Base-by-base conservation (phyloP, 257 asterid genomes). In the Osmanthus fragrans region DNA sequence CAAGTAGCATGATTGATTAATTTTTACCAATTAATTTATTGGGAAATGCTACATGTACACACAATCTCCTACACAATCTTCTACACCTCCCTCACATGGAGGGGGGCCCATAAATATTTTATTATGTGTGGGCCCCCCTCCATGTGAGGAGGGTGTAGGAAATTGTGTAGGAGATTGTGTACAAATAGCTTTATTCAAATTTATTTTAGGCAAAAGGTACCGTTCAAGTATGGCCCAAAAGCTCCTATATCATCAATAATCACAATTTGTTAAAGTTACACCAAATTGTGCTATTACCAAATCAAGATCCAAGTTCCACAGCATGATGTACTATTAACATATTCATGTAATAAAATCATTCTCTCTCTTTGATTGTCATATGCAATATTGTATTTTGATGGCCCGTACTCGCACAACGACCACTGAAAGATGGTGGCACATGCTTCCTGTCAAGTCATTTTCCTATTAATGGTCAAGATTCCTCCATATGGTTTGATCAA, bases 391-490 rank as follows among this genome's bases (percentile, higher is more conserved):
- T 86, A 84, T 82, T 66, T 86, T 82, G 80, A 65, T 72, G 79
- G 87, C 89, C 94, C 97, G 97, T 92, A 94, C 98, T 87, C 94
- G 88, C 97, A 94, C 93, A 90, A 86, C 86, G 97, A 94, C 98
- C 90, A 88, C 86, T 88, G 96, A 88, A 85, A 94, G 89, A 92
- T 94, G 94, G 97, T 87, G 91, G 92, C 97, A 94, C 98, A 94
- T 94, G 98, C 97, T 76, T 82, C 89, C 88, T 92, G 97, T 94
- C 96, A 92, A 82, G 90, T 92, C 96, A 87, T 80, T 79, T 80
- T 67, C 69, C 51, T 77, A 33, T 73, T 79, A 58, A 90, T 91
- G 96, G 89, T 67, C 80, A 9, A 0, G 89, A 92, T 91, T 82
- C 13, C 80, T 18, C 80, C 73, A 94, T 90, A 93, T 95, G 84